Percentiles rank a stretch among this genome's conserved stretches.
These are phyloP conservation scores for Chlorella sorokiniana DNA, from an alignment of 139 green algal species.

Conservation along the genomic window DNA sequence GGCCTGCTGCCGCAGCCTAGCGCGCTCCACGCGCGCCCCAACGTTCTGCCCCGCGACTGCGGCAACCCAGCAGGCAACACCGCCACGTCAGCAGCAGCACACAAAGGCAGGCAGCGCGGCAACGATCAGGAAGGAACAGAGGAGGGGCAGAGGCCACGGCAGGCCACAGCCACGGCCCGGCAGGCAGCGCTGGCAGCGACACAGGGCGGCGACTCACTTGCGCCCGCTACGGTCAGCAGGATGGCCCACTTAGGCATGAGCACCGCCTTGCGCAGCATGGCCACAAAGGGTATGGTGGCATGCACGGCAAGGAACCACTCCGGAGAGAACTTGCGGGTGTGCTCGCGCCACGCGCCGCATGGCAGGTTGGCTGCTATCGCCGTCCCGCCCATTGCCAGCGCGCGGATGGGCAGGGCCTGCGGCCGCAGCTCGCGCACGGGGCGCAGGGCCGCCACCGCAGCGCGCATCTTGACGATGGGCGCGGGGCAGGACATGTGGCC, in stretches of 20 bases:
- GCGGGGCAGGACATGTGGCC: constrained; percentile 73
- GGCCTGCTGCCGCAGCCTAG: constrained; percentile 34
- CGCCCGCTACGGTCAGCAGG: constrained; percentile 70
- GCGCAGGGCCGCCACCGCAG: constrained; percentile 64
- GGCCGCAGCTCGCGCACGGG: constrained; percentile 76
- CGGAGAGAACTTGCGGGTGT: constrained; percentile 85
- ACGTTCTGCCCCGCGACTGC: constrained; percentile 69
- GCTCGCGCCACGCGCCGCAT: constrained; percentile 78
- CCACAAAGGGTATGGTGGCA: constrained; percentile 87
- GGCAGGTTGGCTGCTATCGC: constrained; percentile 78
- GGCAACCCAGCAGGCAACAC: too few species aligned
- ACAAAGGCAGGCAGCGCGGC: neutral
- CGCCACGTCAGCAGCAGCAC: too few species aligned
- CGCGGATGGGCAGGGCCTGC: constrained; percentile 41
- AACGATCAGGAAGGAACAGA: neutral
- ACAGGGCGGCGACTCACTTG: constrained; percentile 18
- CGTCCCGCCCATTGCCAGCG: constrained; percentile 52
- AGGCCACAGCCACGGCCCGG: neutral
- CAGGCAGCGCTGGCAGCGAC: neutral
- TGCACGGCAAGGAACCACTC: constrained; percentile 90
- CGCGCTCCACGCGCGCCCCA: constrained; percentile 62
- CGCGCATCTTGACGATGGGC: constrained; percentile 74
- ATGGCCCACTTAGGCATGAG: constrained; percentile 85
- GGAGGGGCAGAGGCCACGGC: neutral
- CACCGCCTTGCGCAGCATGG: constrained; percentile 86